These are phyloP conservation scores for Domatiomyces globalis DNA, from an alignment of 2,329 filamentous ascomycete genomes.

Conservation along the genomic window DNA sequence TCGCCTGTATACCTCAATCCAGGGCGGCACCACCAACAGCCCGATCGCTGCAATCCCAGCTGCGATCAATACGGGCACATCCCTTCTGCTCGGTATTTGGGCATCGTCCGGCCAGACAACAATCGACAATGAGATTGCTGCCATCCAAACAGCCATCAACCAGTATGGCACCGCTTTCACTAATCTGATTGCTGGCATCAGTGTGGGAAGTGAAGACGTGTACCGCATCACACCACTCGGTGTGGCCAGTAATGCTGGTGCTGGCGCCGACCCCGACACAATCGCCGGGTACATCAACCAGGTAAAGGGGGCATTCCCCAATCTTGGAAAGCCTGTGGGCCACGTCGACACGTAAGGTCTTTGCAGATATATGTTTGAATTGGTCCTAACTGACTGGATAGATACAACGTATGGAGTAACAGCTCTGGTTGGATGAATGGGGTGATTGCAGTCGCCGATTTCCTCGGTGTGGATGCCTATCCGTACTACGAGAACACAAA, in stretches of 20 bases:
- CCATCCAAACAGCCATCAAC: conserved; percentile 53
- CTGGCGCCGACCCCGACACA: conserved; percentile 47
- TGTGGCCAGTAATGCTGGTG: conserved; percentile 45
- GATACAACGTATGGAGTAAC: conserved; percentile 66
- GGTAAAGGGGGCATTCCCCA: conserved; percentile 33
- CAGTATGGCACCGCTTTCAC: conserved; percentile 55
- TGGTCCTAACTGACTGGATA: neutral
- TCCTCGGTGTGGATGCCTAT: conserved; percentile 71
- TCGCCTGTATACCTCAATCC: conserved; percentile 50
- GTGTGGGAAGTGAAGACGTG: conserved; percentile 73
- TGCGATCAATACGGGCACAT: conserved; percentile 65
- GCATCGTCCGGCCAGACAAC: conserved; percentile 49
- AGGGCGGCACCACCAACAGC: conserved; percentile 45
- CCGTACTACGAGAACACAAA: conserved; percentile 62
- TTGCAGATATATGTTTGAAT: neutral
- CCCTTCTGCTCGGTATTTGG: conserved; percentile 73
- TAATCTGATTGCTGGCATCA: conserved; percentile 62
- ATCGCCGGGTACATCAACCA: conserved; percentile 58
- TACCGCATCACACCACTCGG: conserved; percentile 66
- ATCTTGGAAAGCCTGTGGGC: conserved; percentile 44
- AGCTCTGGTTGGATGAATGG: conserved; percentile 45
- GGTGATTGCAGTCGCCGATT: conserved; percentile 59
- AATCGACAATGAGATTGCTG: conserved; percentile 60
- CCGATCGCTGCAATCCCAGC: conserved; percentile 64
- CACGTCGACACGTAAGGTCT: conserved; percentile 58